Percentiles rank a stretch among this genome's conserved stretches.
Conservation (phyloP, 2,329 filamentous ascomycete genomes). For the Aquanectria penicillioides region DNA sequence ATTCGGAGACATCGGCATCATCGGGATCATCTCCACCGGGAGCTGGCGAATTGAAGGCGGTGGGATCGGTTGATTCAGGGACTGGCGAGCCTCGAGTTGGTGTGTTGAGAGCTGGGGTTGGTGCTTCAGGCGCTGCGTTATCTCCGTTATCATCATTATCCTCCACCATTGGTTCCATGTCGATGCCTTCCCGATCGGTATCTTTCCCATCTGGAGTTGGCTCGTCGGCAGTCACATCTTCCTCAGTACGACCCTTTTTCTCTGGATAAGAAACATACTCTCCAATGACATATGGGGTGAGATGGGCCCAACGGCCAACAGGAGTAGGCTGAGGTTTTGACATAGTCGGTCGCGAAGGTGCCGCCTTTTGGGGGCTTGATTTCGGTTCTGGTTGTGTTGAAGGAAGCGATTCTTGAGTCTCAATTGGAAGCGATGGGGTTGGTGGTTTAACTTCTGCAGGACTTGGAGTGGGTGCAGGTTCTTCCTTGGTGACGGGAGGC, state of each 20-base stretch:
- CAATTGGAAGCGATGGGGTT: constrained; percentile 26
- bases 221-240: constrained; percentile 45
- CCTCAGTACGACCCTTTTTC: constrained; percentile 45
- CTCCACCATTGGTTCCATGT: constrained; percentile 46
- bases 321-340: constrained; percentile 44
- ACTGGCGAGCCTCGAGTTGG: constrained; percentile 52
- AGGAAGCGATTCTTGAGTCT: constrained; percentile 30
- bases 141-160: constrained; percentile 47
- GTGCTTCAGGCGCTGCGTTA: constrained; percentile 42
- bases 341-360: constrained; percentile 20
- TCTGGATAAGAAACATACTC: constrained; percentile 54
- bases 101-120: constrained; percentile 51
- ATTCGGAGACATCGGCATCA: constrained; percentile 48
- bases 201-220: constrained; percentile 46
- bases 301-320: constrained; percentile 48
- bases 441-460: constrained; percentile 31
- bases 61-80: constrained; percentile 50
- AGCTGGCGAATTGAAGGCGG: constrained; percentile 51
- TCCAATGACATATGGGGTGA: constrained; percentile 53
- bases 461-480: constrained; percentile 24
- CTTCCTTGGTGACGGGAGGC: constrained; percentile 22
- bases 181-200: constrained; percentile 39
- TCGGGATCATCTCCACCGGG: constrained; percentile 49
- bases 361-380: constrained; percentile 33
- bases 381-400: constrained; percentile 35